These are phyloP conservation scores for Sanghuangporus weigelae DNA, from an alignment of 1,284 basidiomycete species.

Conservation along the genomic window DNA sequence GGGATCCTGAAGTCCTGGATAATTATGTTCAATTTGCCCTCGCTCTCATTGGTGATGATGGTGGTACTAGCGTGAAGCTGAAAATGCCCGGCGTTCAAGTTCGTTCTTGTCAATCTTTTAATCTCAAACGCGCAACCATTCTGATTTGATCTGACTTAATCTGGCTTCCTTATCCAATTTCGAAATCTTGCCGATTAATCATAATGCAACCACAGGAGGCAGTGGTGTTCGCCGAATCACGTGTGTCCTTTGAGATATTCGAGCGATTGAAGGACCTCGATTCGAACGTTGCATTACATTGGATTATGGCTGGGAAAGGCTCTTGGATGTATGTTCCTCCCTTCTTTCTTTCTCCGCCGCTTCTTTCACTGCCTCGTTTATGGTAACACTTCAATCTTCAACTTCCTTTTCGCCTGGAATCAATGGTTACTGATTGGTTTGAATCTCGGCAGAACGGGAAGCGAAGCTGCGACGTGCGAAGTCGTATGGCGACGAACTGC, in stretches of 20 bases:
- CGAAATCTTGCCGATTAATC: background rate
- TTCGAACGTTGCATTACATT: conserved; percentile 43
- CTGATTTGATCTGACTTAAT: too few relatives aligned
- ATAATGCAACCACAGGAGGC: conserved; percentile 38
- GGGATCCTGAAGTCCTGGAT: conserved; percentile 67
- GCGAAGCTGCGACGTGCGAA: conserved; percentile 33
- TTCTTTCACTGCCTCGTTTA: background rate
- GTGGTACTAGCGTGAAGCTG: conserved; percentile 38
- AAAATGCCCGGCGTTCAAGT: conserved; percentile 57
- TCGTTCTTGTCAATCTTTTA: conserved; percentile 1
- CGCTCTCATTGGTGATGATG: conserved; percentile 26
- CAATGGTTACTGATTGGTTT: too few relatives aligned
- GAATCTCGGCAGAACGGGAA: conserved; percentile 30
- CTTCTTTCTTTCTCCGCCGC: background rate
- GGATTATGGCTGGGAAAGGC: conserved; percentile 49
- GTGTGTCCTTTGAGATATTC: conserved; percentile 39
- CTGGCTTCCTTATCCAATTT: too few relatives aligned
- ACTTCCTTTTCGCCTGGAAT: background rate
- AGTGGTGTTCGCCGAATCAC: conserved; percentile 43
- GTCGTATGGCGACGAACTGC: conserved; percentile 55
- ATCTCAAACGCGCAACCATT: background rate
- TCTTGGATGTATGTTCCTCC: conserved; percentile 19
- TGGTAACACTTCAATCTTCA: too few relatives aligned
- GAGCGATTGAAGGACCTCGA: conserved; percentile 42
- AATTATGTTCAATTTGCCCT: conserved; percentile 67